phyloP scores from a whole-genome alignment of 148 eudicot species.

The Heliosperma pusillum region DNA sequence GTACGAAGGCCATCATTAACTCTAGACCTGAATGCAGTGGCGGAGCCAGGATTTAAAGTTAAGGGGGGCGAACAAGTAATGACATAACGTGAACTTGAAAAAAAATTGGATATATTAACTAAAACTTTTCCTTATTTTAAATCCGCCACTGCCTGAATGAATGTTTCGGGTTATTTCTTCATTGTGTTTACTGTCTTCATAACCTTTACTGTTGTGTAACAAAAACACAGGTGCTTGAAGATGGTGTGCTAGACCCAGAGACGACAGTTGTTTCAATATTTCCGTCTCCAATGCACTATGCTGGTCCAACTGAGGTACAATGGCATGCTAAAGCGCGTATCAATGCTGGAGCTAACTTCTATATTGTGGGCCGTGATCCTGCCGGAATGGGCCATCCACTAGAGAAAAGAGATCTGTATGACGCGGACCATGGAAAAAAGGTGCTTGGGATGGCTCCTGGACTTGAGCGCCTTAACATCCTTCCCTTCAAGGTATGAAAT shows the following conservation, averaged over 20 bases:
- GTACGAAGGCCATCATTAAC: too few species aligned
- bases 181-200: too few species aligned
- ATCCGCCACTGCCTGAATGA: too few species aligned
- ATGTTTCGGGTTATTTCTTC: background rate
- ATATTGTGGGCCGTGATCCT: conserved; percentile 91
- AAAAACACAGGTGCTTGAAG: conserved; percentile 73
- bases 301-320: conserved; percentile 96
- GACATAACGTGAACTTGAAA: too few species aligned
- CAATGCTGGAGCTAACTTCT: conserved; percentile 93
- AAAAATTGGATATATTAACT: too few species aligned
- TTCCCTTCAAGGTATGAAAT: conserved; percentile 71
- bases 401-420: conserved; percentile 82
- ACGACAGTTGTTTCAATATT: conserved; percentile 92
- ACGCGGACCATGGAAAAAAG: conserved; percentile 88
- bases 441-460: conserved; percentile 96
- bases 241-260: conserved; percentile 87
- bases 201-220: background rate
- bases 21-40: too few species aligned
- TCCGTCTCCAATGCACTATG: conserved; percentile 98
- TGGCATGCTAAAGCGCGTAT: conserved; percentile 99
- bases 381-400: conserved; percentile 94
- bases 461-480: conserved; percentile 75
- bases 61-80: too few species aligned
- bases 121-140: too few species aligned
- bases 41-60: too few species aligned